A percentile compares a stretch with the other conserved stretches of the same genome.
Evolutionary conservation across 2,329 filamentous ascomycete species (phyloP).

Genomic region (Venturiaceae sp.): DNA sequence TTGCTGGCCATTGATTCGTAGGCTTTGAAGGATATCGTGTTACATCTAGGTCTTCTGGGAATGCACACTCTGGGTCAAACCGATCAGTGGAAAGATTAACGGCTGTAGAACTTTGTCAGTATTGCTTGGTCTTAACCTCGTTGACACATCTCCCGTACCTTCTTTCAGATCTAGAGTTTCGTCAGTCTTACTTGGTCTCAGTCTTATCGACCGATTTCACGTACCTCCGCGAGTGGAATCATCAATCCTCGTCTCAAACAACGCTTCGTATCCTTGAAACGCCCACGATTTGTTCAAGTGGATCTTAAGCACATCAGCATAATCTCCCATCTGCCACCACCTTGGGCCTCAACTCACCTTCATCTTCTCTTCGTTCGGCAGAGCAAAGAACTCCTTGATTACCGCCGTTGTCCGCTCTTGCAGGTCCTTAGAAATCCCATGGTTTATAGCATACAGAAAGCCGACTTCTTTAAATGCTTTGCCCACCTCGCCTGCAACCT

Average conservation of each 20-base stretch:
- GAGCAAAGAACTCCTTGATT: constrained; percentile 19
- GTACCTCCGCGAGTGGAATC: constrained; percentile 21
- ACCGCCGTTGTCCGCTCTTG: constrained; percentile 20
- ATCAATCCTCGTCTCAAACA: constrained; percentile 25
- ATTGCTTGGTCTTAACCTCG: not conserved
- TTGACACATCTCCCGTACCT: not conserved
- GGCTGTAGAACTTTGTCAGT: not conserved
- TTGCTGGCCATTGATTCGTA: constrained; percentile 22
- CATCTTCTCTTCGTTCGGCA: constrained; percentile 24
- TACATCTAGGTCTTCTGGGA: constrained; percentile 21
- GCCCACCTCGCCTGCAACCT: constrained; percentile 19
- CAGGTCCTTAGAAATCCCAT: constrained; percentile 17
- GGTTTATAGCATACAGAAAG: constrained; percentile 24
- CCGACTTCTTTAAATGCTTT: constrained; percentile 22
- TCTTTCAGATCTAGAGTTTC: not conserved
- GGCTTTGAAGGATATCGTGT: not conserved
- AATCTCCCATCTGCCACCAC: not conserved
- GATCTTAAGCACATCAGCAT: constrained; percentile 3
- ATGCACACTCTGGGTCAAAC: constrained; percentile 18
- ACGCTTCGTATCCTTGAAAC: constrained; percentile 25
- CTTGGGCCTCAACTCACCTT: constrained; percentile 10
- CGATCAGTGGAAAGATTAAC: constrained; percentile 15
- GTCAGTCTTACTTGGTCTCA: not conserved
- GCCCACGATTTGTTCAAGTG: constrained; percentile 24
- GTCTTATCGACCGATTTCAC: not conserved